phyloP scores from a whole-genome alignment of 2,329 filamentous ascomycete species.

The Cryoendolithus antarcticus region DNA sequence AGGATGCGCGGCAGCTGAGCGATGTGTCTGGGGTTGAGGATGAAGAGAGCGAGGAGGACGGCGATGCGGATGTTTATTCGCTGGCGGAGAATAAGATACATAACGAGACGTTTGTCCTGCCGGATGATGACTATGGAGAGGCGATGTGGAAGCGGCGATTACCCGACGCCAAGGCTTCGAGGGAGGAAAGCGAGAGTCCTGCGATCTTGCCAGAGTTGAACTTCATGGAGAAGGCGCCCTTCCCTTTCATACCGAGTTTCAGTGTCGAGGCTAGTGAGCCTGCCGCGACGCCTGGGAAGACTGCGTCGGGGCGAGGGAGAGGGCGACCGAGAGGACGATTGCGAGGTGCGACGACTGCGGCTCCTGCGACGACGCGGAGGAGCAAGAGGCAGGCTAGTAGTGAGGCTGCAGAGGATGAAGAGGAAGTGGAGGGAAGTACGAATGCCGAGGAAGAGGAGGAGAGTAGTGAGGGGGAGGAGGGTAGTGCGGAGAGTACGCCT shows the following conservation, averaged over 20 bases:
- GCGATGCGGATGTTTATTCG: constrained; percentile 25
- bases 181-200: constrained; percentile 14
- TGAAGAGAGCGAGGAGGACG: constrained; percentile 27
- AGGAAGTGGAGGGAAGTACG: constrained; percentile 12
- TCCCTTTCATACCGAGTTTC: constrained; percentile 22
- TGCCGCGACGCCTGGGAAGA: constrained; percentile 9
- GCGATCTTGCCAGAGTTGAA: constrained; percentile 20
- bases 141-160: constrained; percentile 32
- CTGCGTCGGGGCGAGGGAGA: constrained; percentile 3
- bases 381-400: constrained; percentile 10
- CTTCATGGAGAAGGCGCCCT: constrained; percentile 18
- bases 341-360: constrained; percentile 6
- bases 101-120: constrained; percentile 30
- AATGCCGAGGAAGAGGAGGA: constrained; percentile 6
- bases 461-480: constrained; percentile 7
- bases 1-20: constrained; percentile 45
- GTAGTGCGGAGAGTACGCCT: constrained; percentile 9
- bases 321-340: constrained; percentile 8
- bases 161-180: constrained; percentile 6
- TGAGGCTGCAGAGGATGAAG: constrained; percentile 14
- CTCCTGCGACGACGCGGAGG: constrained; percentile 8
- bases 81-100: constrained; percentile 24
- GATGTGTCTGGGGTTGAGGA: constrained; percentile 22
- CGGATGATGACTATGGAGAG: constrained; percentile 26
- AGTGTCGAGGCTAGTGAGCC: constrained; percentile 16